Evolutionary conservation across 495 filamentous ascomycete genomes (phyloP).

Genomic region (Neurospora tetraspora): DNA sequence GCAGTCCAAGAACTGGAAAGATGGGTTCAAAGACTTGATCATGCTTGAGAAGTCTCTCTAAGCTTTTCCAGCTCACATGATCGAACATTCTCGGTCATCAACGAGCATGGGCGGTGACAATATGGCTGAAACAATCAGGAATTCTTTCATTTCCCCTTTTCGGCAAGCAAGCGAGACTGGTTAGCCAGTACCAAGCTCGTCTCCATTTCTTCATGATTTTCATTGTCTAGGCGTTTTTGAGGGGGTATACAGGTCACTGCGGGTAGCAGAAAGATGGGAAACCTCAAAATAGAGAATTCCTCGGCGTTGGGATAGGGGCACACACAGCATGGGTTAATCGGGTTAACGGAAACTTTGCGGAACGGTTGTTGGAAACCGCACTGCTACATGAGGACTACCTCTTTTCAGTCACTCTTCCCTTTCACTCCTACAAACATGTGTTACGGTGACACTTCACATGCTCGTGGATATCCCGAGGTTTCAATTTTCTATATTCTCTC

Average conservation of each 20-base stretch:
- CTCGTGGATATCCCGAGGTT: neutral
- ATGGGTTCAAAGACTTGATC: constrained; percentile 66
- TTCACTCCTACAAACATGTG: neutral
- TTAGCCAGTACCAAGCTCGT: neutral
- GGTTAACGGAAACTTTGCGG: neutral
- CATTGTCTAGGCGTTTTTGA: neutral
- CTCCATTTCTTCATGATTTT: neutral
- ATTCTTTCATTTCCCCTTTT: neutral
- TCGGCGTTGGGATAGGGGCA: neutral
- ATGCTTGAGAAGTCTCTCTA: constrained; percentile 48
- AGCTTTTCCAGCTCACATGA: neutral
- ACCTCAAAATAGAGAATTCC: neutral
- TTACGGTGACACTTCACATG: neutral
- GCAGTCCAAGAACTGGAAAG: constrained; percentile 52
- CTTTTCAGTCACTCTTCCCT: neutral
- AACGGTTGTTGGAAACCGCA: neutral
- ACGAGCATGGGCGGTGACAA: neutral
- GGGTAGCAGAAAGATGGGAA: neutral
- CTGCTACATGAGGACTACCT: neutral
- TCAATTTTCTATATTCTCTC: neutral
- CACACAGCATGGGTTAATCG: neutral
- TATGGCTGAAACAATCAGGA: neutral
- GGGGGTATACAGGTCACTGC: neutral
- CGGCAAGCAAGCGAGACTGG: neutral
- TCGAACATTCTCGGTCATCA: neutral